Evolutionary conservation across 257 asterid genomes (phyloP).

Genomic region (Craterostigma plantagineum): DNA sequence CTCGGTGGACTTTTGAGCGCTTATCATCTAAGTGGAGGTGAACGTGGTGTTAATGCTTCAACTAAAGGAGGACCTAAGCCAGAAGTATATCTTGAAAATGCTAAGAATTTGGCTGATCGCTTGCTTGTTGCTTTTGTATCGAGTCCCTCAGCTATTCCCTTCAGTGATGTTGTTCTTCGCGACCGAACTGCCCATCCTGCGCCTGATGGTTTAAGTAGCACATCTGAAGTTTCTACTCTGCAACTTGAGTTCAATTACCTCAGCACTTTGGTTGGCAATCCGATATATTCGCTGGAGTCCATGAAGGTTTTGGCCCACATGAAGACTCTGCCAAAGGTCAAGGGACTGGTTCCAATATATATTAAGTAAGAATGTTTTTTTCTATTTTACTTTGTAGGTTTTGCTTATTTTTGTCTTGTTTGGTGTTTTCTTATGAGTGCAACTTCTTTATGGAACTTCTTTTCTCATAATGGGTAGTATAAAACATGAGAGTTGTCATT

Average conservation of each 20-base stretch:
- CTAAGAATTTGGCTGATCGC: slow-evolving; percentile 76
- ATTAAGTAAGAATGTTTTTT: slow-evolving; percentile 34
- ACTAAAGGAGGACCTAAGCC: slow-evolving; percentile 48
- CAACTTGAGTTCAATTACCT: slow-evolving; percentile 95
- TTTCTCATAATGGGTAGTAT: too few species aligned
- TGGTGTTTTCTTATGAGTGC: not conserved
- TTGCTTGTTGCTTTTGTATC: slow-evolving; percentile 70
- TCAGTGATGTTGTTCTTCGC: slow-evolving; percentile 61
- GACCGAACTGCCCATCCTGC: slow-evolving; percentile 78
- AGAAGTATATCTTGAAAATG: slow-evolving; percentile 65
- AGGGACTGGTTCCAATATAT: slow-evolving; percentile 90
- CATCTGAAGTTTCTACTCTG: slow-evolving; percentile 76
- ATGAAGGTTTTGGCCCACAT: slow-evolving; percentile 91
- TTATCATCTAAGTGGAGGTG: slow-evolving; percentile 71
- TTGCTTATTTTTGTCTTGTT: not conserved
- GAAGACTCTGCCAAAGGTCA: slow-evolving; percentile 59
- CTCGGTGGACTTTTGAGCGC: slow-evolving; percentile 96
- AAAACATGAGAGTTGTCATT: too few species aligned
- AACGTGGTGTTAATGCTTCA: slow-evolving; percentile 24
- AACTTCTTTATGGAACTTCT: too few species aligned
- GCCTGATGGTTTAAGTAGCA: slow-evolving; percentile 92
- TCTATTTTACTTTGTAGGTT: slow-evolving; percentile 2
- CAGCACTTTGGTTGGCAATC: slow-evolving; percentile 66
- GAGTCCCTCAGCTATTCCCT: slow-evolving; percentile 74
- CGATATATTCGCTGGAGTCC: slow-evolving; percentile 60